Percentiles rank a stretch among this genome's conserved stretches.
phyloP scores from a whole-genome alignment of 805 yeast species.

The Sugiyamaella chiloensis region DNA sequence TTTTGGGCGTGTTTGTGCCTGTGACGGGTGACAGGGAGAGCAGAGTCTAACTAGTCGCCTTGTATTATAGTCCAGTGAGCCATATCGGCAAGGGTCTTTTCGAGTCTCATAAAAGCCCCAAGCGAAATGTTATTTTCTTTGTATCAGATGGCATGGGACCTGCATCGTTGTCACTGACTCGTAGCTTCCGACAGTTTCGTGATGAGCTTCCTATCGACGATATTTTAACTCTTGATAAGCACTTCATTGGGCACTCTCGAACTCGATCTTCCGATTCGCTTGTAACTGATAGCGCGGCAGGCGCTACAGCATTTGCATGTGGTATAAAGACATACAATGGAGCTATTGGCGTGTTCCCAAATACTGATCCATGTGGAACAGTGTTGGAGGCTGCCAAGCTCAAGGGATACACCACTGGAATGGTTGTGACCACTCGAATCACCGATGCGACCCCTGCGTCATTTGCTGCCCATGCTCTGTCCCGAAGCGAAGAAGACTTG shows the following conservation, averaged over 20 bases:
- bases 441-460: conserved; percentile 97
- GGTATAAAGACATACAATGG: conserved; percentile 82
- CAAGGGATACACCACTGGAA: conserved; percentile 77
- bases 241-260: conserved; percentile 77
- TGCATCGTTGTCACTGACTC: conserved; percentile 73
- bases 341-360: conserved; percentile 81
- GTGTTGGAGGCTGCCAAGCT: conserved; percentile 82
- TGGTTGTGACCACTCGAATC: conserved; percentile 87
- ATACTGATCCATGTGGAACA: conserved; percentile 77
- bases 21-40: too few relatives aligned
- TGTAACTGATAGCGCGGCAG: conserved; percentile 95
- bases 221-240: conserved; percentile 58
- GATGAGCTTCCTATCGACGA: conserved; percentile 54
- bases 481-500: conserved; percentile 73
- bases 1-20: not conserved
- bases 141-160: conserved; percentile 98
- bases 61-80: conserved; percentile 9
- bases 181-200: conserved; percentile 66
- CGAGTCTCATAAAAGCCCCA: conserved; percentile 27
- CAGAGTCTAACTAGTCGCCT: conserved; percentile 10
- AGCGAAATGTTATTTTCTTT: conserved; percentile 78
- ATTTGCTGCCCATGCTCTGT: conserved; percentile 75
- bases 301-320: conserved; percentile 92
- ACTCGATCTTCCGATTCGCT: conserved; percentile 75
- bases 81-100: conserved; percentile 4